These are phyloP conservation scores for Pseudogymnoascus sp. DNA, from an alignment of 2,329 filamentous ascomycete genomes.

Conservation along the genomic window DNA sequence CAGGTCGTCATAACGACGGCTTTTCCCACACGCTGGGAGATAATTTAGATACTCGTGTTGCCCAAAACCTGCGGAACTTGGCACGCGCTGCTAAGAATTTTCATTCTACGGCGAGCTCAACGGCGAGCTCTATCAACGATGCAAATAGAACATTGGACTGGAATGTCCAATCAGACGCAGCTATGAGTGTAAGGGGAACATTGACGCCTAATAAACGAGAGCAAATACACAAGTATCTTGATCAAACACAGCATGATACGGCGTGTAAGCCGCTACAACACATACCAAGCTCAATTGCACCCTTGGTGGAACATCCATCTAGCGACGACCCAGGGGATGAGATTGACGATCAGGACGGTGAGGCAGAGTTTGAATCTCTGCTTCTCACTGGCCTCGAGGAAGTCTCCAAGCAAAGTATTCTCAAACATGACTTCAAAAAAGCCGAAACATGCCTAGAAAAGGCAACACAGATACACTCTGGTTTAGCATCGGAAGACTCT, in stretches of 20 bases:
- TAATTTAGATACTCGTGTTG: slow-evolving; percentile 14
- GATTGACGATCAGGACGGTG: slow-evolving; percentile 14
- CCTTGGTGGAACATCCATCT: background rate
- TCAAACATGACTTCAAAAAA: slow-evolving; percentile 18
- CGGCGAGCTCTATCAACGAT: slow-evolving; percentile 16
- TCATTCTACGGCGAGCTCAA: slow-evolving; percentile 21
- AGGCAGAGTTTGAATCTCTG: slow-evolving; percentile 17
- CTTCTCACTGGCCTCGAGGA: slow-evolving; percentile 20
- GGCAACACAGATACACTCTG: slow-evolving; percentile 14
- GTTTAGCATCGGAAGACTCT: slow-evolving; percentile 1
- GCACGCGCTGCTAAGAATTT: slow-evolving; percentile 22
- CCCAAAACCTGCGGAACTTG: slow-evolving; percentile 20
- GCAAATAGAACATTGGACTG: slow-evolving; percentile 10
- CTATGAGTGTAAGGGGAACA: background rate
- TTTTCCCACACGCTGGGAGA: slow-evolving; percentile 10
- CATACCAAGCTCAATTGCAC: background rate
- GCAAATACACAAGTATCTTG: slow-evolving; percentile 17
- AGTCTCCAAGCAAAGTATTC: slow-evolving; percentile 21
- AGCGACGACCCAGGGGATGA: slow-evolving; percentile 11
- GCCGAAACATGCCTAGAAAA: slow-evolving; percentile 20
- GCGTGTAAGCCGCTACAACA: background rate
- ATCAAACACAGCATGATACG: slow-evolving; percentile 1
- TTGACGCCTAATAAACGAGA: slow-evolving; percentile 17
- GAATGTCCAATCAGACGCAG: slow-evolving; percentile 5
- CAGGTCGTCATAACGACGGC: slow-evolving; percentile 13